Evolutionary conservation across 345 rosid species (phyloP).

Genomic region (Diplotaxis tenuifolia): DNA sequence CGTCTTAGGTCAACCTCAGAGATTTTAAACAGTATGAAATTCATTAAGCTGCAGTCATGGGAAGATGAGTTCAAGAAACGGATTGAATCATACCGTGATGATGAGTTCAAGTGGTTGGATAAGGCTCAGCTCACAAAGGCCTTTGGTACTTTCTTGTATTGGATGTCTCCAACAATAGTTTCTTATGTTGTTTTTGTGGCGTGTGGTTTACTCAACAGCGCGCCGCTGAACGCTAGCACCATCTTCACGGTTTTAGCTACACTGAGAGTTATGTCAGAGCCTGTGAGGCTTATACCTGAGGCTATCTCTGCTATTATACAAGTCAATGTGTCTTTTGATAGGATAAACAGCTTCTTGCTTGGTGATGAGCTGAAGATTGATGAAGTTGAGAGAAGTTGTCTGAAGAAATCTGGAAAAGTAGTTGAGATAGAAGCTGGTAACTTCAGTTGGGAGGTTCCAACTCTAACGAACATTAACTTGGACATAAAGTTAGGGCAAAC

Average conservation of each 20-base stretch:
- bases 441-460: constrained; percentile 62
- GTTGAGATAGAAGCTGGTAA: constrained; percentile 50
- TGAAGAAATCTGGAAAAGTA: constrained; percentile 29
- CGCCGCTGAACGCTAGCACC: constrained; percentile 68
- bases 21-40: constrained; percentile 68
- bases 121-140: constrained; percentile 51
- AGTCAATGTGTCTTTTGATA: constrained; percentile 60
- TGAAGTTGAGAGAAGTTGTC: constrained; percentile 29
- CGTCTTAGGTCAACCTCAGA: constrained; percentile 64
- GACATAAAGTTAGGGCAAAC: constrained; percentile 51
- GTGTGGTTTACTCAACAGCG: constrained; percentile 52
- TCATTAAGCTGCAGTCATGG: constrained; percentile 82
- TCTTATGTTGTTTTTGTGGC: constrained; percentile 64
- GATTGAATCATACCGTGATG: constrained; percentile 53
- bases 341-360: constrained; percentile 56
- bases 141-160: constrained; percentile 51
- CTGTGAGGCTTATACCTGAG: constrained; percentile 68
- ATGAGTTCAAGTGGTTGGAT: constrained; percentile 64
- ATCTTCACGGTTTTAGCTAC: constrained; percentile 76
- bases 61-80: constrained; percentile 64
- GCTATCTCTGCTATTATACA: constrained; percentile 68
- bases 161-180: constrained; percentile 70
- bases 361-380: constrained; percentile 57
- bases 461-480: constrained; percentile 46
- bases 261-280: constrained; percentile 60